Evolutionary conservation across 2,329 filamentous ascomycete species (phyloP).

Genomic region (Hortaea sp.): DNA sequence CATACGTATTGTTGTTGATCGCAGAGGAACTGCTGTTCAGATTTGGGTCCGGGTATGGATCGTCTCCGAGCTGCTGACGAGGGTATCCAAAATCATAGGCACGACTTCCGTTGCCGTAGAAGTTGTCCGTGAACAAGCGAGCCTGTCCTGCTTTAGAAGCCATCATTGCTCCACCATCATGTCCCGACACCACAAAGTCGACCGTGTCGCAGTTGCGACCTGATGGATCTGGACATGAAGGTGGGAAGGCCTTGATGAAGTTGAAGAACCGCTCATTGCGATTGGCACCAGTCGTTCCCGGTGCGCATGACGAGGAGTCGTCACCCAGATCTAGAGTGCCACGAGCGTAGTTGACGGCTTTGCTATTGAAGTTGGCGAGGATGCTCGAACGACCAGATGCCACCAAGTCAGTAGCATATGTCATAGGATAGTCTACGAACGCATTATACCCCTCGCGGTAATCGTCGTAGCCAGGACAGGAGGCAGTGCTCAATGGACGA

Average conservation of each 20-base stretch:
- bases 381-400: conserved; percentile 20
- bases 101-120: conserved; percentile 23
- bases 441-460: conserved; percentile 27
- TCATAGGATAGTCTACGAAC: conserved; percentile 24
- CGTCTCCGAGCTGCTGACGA: conserved; percentile 23
- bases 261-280: conserved; percentile 32
- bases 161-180: conserved; percentile 28
- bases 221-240: conserved; percentile 17
- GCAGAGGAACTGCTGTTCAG: conserved; percentile 12
- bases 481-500: conserved; percentile 20
- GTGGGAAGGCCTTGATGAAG: conserved; percentile 27
- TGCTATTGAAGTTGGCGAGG: conserved; percentile 24
- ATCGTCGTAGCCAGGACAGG: conserved; percentile 24
- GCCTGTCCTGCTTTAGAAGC: conserved; percentile 24
- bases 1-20: conserved; percentile 22
- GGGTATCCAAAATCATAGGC: conserved; percentile 29
- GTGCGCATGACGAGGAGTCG: conserved; percentile 24
- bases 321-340: conserved; percentile 27
- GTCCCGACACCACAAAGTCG: conserved; percentile 25
- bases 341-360: conserved; percentile 25
- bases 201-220: conserved; percentile 25
- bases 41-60: conserved; percentile 23
- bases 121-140: conserved; percentile 30
- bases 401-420: conserved; percentile 22
- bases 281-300: conserved; percentile 23